Evolutionary conservation across 78 protist genomes (phyloP).

Genomic region (Guillardia theta): DNA sequence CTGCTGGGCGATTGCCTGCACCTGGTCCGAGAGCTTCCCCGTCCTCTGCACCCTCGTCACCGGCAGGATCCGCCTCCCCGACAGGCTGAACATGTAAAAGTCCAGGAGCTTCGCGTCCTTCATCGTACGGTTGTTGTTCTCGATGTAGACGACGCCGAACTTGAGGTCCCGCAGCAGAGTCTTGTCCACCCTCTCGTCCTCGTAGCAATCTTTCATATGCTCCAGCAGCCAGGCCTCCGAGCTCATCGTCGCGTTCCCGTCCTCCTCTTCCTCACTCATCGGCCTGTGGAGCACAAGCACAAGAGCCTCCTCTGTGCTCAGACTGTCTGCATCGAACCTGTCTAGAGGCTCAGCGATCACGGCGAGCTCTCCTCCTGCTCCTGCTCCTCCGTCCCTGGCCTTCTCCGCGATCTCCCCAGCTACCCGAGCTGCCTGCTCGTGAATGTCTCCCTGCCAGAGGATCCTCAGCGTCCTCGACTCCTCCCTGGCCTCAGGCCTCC

Average conservation of each 20-base stretch:
- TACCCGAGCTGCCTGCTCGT: neutral
- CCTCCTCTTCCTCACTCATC: neutral
- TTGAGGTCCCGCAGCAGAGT: no score
- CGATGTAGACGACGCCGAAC: no score
- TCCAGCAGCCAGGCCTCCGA: neutral
- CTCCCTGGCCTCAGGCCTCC: neutral
- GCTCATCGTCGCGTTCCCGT: neutral
- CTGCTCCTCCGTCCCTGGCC: neutral
- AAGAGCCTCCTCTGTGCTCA: neutral
- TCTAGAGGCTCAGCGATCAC: no score
- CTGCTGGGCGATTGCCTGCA: no score
- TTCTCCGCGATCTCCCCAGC: neutral
- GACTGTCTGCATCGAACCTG: no score
- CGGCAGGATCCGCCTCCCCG: no score
- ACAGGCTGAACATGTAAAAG: no score
- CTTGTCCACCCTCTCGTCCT: neutral
- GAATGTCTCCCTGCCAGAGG: neutral
- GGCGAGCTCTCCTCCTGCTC: neutral
- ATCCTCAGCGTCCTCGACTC: neutral
- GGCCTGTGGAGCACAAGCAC: no score
- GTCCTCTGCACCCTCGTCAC: neutral
- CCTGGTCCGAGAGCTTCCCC: no score
- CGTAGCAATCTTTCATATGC: neutral
- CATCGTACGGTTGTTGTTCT: neutral
- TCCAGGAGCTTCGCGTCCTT: no score